Conservation (phyloP, 371 early-diverging fungal species). For the Mortierella sp. region DNA sequence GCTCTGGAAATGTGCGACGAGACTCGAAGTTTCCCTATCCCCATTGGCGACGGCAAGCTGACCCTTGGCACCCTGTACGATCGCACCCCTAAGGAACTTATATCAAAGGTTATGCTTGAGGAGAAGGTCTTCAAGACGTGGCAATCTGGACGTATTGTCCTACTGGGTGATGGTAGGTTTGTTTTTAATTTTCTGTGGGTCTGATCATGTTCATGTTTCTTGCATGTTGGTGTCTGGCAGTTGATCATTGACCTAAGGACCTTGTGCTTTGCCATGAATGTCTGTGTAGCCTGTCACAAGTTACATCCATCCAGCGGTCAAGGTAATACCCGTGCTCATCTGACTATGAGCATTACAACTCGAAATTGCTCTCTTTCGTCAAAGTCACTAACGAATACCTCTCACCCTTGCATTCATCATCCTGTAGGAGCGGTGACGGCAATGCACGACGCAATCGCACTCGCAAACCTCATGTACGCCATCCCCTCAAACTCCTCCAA, state of each 20-base stretch:
- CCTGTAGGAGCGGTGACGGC: neutral
- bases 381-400: too few relatives aligned
- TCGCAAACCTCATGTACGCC: neutral
- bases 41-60: neutral
- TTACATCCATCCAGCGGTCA: neutral
- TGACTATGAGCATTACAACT: too few relatives aligned
- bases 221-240: neutral
- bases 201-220: too few relatives aligned
- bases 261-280: neutral
- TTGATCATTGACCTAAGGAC: neutral
- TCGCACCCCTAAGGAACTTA: neutral
- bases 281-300: neutral
- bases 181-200: neutral
- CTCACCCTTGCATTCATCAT: neutral
- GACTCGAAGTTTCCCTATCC: neutral
- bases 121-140: constrained; percentile 21
- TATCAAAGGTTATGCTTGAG: constrained; percentile 12
- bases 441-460: constrained; percentile 5
- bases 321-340: neutral
- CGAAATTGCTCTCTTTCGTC: too few relatives aligned
- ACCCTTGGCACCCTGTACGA: constrained; percentile 11
- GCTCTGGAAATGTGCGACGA: constrained; percentile 7
- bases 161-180: constrained; percentile 15
- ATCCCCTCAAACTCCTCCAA: neutral
- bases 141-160: constrained; percentile 1